Evolutionary conservation across 495 filamentous ascomycete genomes (phyloP).

Genomic region (Neurospora discreta): DNA sequence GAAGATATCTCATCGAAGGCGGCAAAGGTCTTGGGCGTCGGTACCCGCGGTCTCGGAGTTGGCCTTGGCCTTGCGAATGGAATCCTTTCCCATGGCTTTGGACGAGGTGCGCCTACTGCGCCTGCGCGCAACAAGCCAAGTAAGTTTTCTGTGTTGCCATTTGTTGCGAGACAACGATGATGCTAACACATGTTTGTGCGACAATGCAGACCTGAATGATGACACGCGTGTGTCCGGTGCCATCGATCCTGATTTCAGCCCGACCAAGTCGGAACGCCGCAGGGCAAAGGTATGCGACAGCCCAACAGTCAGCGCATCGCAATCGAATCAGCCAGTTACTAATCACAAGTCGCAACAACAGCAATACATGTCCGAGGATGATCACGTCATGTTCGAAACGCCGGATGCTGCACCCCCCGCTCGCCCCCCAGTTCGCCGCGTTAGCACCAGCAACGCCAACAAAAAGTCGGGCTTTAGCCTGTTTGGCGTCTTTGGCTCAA

Average conservation of each 20-base stretch:
- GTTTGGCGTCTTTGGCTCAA: conserved; percentile 30
- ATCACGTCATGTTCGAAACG: conserved; percentile 30
- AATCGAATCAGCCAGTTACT: conserved; percentile 9
- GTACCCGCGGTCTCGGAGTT: conserved; percentile 5
- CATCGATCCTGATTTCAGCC: conserved; percentile 28
- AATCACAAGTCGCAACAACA: conserved; percentile 18
- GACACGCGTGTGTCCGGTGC: conserved; percentile 14
- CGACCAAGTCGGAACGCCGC: conserved; percentile 31
- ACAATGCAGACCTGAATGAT: not conserved
- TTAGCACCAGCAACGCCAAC: conserved; percentile 30
- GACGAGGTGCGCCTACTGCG: conserved; percentile 15
- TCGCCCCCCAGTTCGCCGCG: conserved; percentile 28
- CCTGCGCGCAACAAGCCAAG: conserved; percentile 24
- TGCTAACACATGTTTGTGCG: conserved; percentile 8
- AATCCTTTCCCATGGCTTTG: not conserved
- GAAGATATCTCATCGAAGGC: conserved; percentile 42
- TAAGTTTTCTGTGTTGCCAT: conserved; percentile 8
- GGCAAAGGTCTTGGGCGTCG: conserved; percentile 40
- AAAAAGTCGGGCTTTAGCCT: conserved; percentile 29
- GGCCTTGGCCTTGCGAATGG: conserved; percentile 12
- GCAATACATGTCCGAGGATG: conserved; percentile 29
- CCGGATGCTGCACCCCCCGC: conserved; percentile 20
- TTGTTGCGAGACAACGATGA: conserved; percentile 4
- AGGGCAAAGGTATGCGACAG: conserved; percentile 31
- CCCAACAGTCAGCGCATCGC: conserved; percentile 5